Percentiles rank a stretch among this genome's conserved stretches.
Evolutionary conservation across 1,284 basidiomycete genomes (phyloP).

Genomic region (Cutaneotrichosporon mucoides): DNA sequence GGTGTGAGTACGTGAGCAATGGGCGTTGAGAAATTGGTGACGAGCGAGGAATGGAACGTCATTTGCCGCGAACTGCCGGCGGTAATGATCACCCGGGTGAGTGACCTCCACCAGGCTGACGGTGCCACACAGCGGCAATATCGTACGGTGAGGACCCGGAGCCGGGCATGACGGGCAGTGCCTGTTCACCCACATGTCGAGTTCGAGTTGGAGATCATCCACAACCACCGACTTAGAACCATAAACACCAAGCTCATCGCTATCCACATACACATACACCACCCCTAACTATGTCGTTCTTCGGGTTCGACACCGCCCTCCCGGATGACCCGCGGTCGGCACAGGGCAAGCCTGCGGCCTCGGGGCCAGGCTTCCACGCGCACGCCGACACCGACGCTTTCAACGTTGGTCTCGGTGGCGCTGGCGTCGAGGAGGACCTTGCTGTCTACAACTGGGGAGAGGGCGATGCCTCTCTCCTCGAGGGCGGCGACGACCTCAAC

Average conservation of each 20-base stretch:
- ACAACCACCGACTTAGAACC: not conserved
- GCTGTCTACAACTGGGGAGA: constrained; percentile 56
- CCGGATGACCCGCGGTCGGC: constrained; percentile 24
- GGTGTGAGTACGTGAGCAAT: not conserved
- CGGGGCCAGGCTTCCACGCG: constrained; percentile 13
- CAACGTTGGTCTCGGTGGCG: constrained; percentile 34
- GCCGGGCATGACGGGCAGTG: no score
- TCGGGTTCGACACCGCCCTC: constrained; percentile 47
- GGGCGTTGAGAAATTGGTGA: not conserved
- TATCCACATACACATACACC: not conserved
- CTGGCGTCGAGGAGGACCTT: constrained; percentile 63
- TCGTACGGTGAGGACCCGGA: not conserved
- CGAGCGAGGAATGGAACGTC: not conserved
- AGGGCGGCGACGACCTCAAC: constrained; percentile 84
- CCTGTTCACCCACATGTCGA: not conserved
- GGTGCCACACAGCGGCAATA: constrained; percentile 10
- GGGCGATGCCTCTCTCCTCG: constrained; percentile 81
- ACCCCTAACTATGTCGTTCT: constrained; percentile 44
- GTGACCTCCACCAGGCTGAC: constrained; percentile 1
- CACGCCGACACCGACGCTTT: constrained; percentile 27
- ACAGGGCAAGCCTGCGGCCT: not conserved
- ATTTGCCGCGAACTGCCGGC: not conserved
- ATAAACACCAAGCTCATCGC: not conserved
- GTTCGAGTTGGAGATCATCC: not conserved
- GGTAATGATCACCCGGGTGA: not conserved